Conservation (phyloP, 1,284 basidiomycete genomes). For the Ustilago sp. region DNA sequence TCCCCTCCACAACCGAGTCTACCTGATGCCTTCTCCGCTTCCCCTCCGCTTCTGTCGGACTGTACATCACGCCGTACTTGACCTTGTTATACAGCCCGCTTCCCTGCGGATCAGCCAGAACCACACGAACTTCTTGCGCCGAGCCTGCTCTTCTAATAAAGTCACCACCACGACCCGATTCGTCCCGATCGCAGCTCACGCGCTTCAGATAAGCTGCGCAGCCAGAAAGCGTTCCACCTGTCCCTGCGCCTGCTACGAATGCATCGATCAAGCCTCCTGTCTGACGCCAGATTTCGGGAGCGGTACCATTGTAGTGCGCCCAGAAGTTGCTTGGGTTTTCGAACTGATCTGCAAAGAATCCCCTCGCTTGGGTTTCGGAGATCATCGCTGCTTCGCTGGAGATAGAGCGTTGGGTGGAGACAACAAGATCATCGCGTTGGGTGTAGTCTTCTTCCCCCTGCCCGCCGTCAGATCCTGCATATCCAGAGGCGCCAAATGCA, state of each 20-base stretch:
- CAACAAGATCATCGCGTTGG: constrained; percentile 53
- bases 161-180: constrained; percentile 24
- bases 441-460: constrained; percentile 34
- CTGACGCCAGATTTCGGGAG: constrained; percentile 95
- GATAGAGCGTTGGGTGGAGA: constrained; percentile 32
- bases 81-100: constrained; percentile 92
- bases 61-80: constrained; percentile 86
- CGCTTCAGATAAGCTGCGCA: constrained; percentile 80
- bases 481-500: constrained; percentile 21
- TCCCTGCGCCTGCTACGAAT: constrained; percentile 96
- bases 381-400: constrained; percentile 19
- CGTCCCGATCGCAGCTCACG: constrained; percentile 60
- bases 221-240: constrained; percentile 93
- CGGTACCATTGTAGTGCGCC: constrained; percentile 90
- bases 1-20: constrained; percentile 73
- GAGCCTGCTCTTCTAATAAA: constrained; percentile 28
- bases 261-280: constrained; percentile 84
- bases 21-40: constrained; percentile 88
- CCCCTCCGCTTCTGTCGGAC: constrained; percentile 89
- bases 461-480: constrained; percentile 29
- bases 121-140: constrained; percentile 62
- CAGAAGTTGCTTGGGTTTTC: constrained; percentile 89
- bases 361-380: constrained; percentile 55
- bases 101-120: constrained; percentile 91
- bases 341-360: constrained; percentile 82